phyloP scores from a whole-genome alignment of 345 rosid species.

The Acer campestre region DNA sequence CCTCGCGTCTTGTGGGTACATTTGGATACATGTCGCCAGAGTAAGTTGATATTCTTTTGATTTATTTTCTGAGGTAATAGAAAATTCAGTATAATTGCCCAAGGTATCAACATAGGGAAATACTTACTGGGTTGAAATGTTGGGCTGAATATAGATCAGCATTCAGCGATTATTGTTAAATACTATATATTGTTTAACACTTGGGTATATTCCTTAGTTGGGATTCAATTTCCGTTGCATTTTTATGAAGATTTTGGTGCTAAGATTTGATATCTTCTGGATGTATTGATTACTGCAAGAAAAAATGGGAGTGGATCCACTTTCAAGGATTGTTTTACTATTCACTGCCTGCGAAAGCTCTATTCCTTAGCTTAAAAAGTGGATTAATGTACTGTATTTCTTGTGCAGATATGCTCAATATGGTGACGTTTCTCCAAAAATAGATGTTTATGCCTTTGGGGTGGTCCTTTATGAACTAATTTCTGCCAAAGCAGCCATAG shows the following conservation, averaged over 20 bases:
- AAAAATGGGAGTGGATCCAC: not conserved
- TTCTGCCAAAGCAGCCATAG: constrained; percentile 91
- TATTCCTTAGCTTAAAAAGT: not conserved
- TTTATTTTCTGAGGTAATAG: not conserved
- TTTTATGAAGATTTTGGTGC: not conserved
- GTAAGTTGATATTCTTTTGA: constrained; percentile 40
- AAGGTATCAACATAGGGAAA: not conserved
- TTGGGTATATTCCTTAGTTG: too few species aligned
- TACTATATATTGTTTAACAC: too few species aligned
- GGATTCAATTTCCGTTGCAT: too few species aligned
- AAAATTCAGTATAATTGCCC: not conserved
- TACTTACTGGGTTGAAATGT: not conserved
- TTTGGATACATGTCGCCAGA: constrained; percentile 99
- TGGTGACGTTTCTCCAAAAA: constrained; percentile 90
- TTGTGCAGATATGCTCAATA: constrained; percentile 74
- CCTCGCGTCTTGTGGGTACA: constrained; percentile 86
- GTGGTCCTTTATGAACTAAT: constrained; percentile 94
- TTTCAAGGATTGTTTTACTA: not conserved
- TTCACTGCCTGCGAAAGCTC: not conserved
- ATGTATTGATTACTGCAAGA: not conserved
- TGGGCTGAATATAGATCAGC: not conserved
- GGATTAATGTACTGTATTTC: constrained; percentile 5
- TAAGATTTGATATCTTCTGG: not conserved
- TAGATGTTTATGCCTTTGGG: constrained; percentile 94
- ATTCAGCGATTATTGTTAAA: too few species aligned